A percentile compares a stretch with the other conserved stretches of the same genome.
phyloP scores from a whole-genome alignment of 257 asterid species.

The Fraxinus pennsylvanica region DNA sequence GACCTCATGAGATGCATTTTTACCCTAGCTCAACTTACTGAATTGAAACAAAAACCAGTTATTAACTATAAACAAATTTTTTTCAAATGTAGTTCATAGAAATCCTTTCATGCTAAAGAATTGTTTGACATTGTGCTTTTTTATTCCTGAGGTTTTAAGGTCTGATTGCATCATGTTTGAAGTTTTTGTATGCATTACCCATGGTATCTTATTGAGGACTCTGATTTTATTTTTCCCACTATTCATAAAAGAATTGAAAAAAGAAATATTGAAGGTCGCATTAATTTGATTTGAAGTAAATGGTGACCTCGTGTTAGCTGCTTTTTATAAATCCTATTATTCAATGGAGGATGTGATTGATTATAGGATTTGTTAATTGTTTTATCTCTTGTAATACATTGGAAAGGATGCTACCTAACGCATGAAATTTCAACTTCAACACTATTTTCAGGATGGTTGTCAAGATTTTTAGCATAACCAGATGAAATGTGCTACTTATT shows the following conservation, averaged over 20 bases:
- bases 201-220: not conserved
- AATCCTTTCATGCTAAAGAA: not conserved
- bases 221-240: not conserved
- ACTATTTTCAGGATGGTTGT: not conserved
- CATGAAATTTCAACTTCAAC: not conserved
- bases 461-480: conserved; percentile 3
- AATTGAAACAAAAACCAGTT: not conserved
- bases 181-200: not conserved
- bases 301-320: not conserved
- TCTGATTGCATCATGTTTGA: not conserved
- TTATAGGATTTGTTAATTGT: not conserved
- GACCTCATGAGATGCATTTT: not conserved
- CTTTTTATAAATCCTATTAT: not conserved
- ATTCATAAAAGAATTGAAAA: not conserved
- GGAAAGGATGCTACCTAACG: not conserved
- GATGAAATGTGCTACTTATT: not conserved
- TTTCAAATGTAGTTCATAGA: not conserved
- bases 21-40: not conserved
- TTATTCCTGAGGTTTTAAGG: not conserved
- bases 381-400: not conserved
- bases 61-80: no score
- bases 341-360: not conserved
- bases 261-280: not conserved
- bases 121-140: not conserved
- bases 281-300: not conserved